phyloP scores from a whole-genome alignment of 2,329 filamentous ascomycete genomes.

The Tolypocladium pustulatum region DNA sequence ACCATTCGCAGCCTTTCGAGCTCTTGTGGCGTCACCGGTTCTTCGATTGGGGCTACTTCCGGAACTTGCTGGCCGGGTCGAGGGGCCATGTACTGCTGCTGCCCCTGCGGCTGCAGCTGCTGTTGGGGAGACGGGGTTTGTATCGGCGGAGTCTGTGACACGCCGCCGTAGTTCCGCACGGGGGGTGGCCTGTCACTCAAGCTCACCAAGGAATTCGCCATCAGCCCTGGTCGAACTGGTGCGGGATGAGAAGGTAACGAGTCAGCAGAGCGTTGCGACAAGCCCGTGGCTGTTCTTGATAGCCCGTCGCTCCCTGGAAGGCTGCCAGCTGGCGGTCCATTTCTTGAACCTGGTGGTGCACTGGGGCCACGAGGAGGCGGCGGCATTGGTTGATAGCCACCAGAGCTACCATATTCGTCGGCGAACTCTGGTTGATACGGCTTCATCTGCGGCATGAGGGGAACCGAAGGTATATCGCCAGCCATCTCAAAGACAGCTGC shows the following conservation, averaged over 20 bases:
- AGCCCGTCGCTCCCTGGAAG: background rate
- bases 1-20: slow-evolving; percentile 62
- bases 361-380: slow-evolving; percentile 18
- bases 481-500: slow-evolving; percentile 67
- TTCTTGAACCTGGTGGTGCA: slow-evolving; percentile 16
- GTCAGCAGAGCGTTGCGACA: slow-evolving; percentile 27
- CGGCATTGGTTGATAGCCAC: slow-evolving; percentile 16
- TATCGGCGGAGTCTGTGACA: slow-evolving; percentile 25
- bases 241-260: slow-evolving; percentile 49
- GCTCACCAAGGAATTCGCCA: slow-evolving; percentile 46
- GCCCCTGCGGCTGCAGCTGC: slow-evolving; percentile 18
- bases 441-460: slow-evolving; percentile 30
- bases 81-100: slow-evolving; percentile 7
- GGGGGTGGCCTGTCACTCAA: slow-evolving; percentile 48
- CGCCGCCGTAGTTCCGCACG: slow-evolving; percentile 41
- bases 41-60: slow-evolving; percentile 6
- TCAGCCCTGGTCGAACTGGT: slow-evolving; percentile 52
- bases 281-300: slow-evolving; percentile 11
- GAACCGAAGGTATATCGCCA: slow-evolving; percentile 47
- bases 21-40: slow-evolving; percentile 63
- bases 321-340: background rate
- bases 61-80: slow-evolving; percentile 1
- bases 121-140: slow-evolving; percentile 21
- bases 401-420: slow-evolving; percentile 12
- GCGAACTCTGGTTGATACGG: slow-evolving; percentile 15